Evolutionary conservation across 129 eudicot genomes (phyloP).

Genomic region (Lactuca saligna): DNA sequence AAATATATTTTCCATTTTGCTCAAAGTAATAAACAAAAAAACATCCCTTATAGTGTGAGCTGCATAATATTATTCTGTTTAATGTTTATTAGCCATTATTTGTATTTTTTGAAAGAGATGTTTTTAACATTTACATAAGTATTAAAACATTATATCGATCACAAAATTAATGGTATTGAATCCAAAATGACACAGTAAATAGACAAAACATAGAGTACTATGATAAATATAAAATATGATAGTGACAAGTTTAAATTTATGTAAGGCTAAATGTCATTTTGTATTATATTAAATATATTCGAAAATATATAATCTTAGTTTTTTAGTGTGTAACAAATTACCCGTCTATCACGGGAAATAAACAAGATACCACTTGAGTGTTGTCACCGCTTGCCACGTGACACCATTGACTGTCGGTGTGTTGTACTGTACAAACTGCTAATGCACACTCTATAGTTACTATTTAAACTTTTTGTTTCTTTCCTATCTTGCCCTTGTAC

Average conservation of each 20-base stretch:
- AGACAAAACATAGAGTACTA: not conserved
- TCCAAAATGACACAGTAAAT: constrained; percentile 18
- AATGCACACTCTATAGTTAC: not conserved
- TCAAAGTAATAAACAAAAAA: too few relatives aligned
- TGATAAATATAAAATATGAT: too few relatives aligned
- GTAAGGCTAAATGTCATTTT: too few relatives aligned
- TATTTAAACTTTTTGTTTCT: not conserved
- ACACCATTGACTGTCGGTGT: constrained; percentile 40
- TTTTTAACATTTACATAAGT: not conserved
- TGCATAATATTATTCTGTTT: too few relatives aligned
- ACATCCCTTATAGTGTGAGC: too few relatives aligned
- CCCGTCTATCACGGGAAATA: constrained; percentile 48
- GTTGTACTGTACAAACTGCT: constrained; percentile 15
- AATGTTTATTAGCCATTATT: not conserved
- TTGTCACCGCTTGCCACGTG: constrained; percentile 24
- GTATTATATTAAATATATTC: too few relatives aligned
- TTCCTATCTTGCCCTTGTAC: constrained; percentile 21
- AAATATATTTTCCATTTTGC: too few relatives aligned
- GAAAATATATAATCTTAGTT: too few relatives aligned
- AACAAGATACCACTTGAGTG: not conserved
- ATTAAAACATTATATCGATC: not conserved
- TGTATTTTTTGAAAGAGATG: not conserved
- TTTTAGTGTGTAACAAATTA: constrained; percentile 6
- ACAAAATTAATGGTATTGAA: not conserved
- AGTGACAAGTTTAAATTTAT: too few relatives aligned